A percentile compares a stretch with the other conserved stretches of the same genome.
phyloP scores from a whole-genome alignment of 306 rosid genomes.

The Prunus fruticosa region DNA sequence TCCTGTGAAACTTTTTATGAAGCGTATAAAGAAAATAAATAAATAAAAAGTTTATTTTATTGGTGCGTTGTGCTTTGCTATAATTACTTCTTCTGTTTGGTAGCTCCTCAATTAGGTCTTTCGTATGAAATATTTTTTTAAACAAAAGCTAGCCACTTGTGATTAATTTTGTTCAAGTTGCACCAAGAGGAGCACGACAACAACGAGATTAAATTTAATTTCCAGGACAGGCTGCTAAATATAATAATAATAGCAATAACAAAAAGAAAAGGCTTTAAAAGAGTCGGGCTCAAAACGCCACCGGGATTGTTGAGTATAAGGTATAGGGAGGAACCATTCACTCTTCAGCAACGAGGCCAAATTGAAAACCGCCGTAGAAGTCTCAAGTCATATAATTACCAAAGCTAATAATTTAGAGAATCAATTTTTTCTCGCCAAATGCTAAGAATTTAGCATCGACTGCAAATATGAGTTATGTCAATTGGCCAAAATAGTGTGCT shows the following conservation, averaged over 20 bases:
- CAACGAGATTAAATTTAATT: neutral
- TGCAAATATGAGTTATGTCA: fast-evolving
- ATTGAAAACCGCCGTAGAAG: neutral
- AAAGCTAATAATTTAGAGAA: neutral
- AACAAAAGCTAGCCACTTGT: neutral
- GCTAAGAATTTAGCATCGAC: too few species aligned
- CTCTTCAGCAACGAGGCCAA: neutral
- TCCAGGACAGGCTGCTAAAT: neutral
- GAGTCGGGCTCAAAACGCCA: neutral
- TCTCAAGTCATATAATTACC: neutral
- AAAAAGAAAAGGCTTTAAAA: neutral
- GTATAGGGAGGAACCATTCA: neutral
- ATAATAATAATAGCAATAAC: neutral
- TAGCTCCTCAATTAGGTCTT: neutral
- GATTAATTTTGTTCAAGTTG: neutral
- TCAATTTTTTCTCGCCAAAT: neutral
- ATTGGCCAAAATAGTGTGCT: too few species aligned
- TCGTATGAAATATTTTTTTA: neutral
- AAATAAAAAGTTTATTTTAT: too few species aligned
- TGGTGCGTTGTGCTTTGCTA: neutral
- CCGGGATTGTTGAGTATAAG: neutral
- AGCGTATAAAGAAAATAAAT: neutral
- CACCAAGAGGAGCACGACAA: neutral
- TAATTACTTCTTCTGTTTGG: neutral
- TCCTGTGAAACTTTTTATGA: neutral